A percentile compares a stretch with the other conserved stretches of the same genome.
These are phyloP conservation scores for Microthyrium microscopicum DNA, from an alignment of 2,329 filamentous ascomycete species.

Conservation along the genomic window DNA sequence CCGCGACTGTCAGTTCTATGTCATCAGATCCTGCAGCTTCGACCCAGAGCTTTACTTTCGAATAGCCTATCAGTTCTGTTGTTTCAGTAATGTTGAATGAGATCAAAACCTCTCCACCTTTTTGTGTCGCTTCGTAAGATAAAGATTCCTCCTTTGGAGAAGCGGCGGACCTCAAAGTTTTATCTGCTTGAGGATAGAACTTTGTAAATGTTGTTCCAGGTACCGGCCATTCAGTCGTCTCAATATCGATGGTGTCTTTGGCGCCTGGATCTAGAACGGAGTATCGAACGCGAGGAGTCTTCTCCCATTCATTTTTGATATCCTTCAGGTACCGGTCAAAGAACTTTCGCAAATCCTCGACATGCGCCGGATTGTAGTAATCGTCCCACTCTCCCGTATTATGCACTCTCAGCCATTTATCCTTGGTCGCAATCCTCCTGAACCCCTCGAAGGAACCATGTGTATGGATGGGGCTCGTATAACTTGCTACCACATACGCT, in stretches of 20 bases:
- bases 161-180: neutral
- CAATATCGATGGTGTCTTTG: neutral
- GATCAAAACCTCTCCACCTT: neutral
- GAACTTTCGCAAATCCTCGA: constrained; percentile 17
- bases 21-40: neutral
- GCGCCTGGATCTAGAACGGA: constrained; percentile 16
- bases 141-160: neutral
- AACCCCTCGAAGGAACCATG: constrained; percentile 12
- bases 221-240: neutral
- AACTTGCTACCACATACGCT: constrained; percentile 11
- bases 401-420: constrained; percentile 10
- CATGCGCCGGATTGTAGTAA: constrained; percentile 10
- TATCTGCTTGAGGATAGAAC: neutral
- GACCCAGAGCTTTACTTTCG: neutral
- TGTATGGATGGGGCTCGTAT: constrained; percentile 12
- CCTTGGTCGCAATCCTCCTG: constrained; percentile 10
- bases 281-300: constrained; percentile 29
- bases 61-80: neutral
- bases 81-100: neutral
- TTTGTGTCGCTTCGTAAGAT: neutral
- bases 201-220: neutral
- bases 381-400: constrained; percentile 13
- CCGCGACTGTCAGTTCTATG: neutral
- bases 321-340: constrained; percentile 31
- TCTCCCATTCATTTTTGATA: constrained; percentile 29